phyloP scores from a whole-genome alignment of 805 yeast species.

The Candida krabiensis region DNA sequence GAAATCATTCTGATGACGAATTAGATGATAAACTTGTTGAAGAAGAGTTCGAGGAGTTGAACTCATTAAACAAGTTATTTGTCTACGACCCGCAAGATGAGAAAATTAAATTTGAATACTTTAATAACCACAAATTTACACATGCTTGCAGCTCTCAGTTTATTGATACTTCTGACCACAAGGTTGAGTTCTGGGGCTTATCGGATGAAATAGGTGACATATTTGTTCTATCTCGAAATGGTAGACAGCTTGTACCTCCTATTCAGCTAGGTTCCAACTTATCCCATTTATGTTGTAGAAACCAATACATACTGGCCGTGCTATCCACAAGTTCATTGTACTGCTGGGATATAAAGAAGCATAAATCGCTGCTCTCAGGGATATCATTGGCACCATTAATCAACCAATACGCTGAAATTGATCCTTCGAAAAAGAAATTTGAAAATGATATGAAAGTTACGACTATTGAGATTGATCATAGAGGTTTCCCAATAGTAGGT shows the following conservation, averaged over 20 bases:
- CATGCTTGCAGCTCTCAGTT: constrained; percentile 32
- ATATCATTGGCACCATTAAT: constrained; percentile 56
- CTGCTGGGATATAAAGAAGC: constrained; percentile 46
- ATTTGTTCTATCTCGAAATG: constrained; percentile 44
- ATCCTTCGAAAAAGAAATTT: constrained; percentile 21
- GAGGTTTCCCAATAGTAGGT: constrained; percentile 45
- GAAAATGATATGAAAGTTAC: constrained; percentile 23
- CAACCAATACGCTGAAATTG: constrained; percentile 35
- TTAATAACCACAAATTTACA: constrained; percentile 39
- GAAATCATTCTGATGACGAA: constrained; percentile 35
- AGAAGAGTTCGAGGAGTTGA: constrained; percentile 36
- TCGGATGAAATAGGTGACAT: constrained; percentile 61
- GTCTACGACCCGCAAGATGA: constrained; percentile 19
- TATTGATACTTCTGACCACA: constrained; percentile 38
- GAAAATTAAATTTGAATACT: constrained; percentile 41
- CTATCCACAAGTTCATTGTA: constrained; percentile 52
- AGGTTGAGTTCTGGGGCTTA: constrained; percentile 53
- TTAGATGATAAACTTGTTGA: constrained; percentile 16
- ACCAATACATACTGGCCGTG: constrained; percentile 40
- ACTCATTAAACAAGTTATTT: constrained; percentile 30
- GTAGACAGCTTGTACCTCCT: constrained; percentile 45
- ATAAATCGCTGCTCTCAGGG: constrained; percentile 37
- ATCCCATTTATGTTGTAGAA: constrained; percentile 36
- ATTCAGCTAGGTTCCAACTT: constrained; percentile 53
- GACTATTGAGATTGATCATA: constrained; percentile 24